Evolutionary conservation across 306 rosid species (phyloP).

Genomic region (Casuarina equisetifolia): DNA sequence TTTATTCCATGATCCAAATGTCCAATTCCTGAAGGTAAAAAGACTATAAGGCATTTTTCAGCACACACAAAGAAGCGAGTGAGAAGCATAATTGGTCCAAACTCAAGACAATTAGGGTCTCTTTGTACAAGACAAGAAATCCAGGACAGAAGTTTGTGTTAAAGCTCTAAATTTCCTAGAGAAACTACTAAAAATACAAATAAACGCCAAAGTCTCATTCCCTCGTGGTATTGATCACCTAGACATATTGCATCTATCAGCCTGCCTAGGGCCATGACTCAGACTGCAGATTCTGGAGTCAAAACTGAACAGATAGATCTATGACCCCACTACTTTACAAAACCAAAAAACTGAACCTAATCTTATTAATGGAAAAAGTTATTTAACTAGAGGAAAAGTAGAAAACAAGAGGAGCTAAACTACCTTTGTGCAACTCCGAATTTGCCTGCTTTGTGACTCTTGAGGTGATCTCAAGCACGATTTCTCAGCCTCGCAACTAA

Average conservation of each 20-base stretch:
- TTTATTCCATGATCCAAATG: neutral
- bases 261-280: neutral
- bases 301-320: neutral
- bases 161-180: neutral
- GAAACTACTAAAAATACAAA: neutral
- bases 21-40: neutral
- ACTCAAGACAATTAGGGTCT: neutral
- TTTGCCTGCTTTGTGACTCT: slow-evolving; percentile 87
- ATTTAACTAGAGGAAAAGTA: neutral
- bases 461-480: slow-evolving; percentile 77
- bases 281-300: neutral
- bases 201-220: neutral
- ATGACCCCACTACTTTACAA: neutral
- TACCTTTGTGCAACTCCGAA: slow-evolving; percentile 98
- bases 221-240: neutral
- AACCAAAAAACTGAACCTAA: neutral
- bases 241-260: neutral
- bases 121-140: neutral
- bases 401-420: slow-evolving; percentile 13
- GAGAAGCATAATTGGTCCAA: neutral
- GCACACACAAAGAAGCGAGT: neutral
- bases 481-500: slow-evolving; percentile 90
- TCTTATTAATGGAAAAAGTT: neutral
- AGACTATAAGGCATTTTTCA: neutral
- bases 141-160: neutral